These are phyloP conservation scores for Stylosanthes scabra DNA, from an alignment of 331 rosid species.

Conservation along the genomic window DNA sequence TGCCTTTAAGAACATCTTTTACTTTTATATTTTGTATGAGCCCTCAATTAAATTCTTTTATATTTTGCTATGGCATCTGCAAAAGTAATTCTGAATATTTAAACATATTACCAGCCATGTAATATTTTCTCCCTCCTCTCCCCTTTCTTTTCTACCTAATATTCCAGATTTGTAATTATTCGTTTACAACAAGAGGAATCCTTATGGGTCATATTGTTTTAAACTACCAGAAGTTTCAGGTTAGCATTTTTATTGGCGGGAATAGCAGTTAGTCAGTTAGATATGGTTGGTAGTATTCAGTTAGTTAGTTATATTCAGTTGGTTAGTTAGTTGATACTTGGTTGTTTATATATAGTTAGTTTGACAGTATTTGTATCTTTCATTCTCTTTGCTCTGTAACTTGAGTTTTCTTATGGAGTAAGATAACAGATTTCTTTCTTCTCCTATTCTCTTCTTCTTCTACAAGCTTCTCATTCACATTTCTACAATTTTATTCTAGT, in stretches of 20 bases:
- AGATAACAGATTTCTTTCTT: too few relatives aligned
- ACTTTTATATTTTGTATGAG: constrained; percentile 2
- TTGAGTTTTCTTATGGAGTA: too few relatives aligned
- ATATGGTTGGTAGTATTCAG: too few relatives aligned
- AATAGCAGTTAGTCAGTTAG: too few relatives aligned
- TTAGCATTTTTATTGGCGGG: constrained; percentile 45
- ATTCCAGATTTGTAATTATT: constrained; percentile 87
- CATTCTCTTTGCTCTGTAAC: too few relatives aligned
- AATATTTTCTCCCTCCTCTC: constrained; percentile 34
- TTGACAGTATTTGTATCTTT: too few relatives aligned
- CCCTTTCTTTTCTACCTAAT: constrained; percentile 27
- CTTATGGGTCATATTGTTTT: constrained; percentile 92
- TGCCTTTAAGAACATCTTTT: background rate
- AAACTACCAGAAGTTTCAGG: constrained; percentile 80
- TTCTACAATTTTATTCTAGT: too few relatives aligned
- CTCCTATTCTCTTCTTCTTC: too few relatives aligned
- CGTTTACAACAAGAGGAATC: constrained; percentile 96
- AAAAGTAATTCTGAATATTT: constrained; percentile 26
- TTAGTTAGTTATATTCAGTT: too few relatives aligned
- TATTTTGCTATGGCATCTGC: constrained; percentile 9
- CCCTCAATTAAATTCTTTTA: background rate
- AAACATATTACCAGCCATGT: constrained; percentile 19
- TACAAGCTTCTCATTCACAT: too few relatives aligned
- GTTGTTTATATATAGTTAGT: too few relatives aligned
- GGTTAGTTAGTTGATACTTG: too few relatives aligned